Percentiles rank a stretch among this genome's conserved stretches.
Conservation (phyloP, 2,329 filamentous ascomycete genomes). For the Fusarium sp. region DNA sequence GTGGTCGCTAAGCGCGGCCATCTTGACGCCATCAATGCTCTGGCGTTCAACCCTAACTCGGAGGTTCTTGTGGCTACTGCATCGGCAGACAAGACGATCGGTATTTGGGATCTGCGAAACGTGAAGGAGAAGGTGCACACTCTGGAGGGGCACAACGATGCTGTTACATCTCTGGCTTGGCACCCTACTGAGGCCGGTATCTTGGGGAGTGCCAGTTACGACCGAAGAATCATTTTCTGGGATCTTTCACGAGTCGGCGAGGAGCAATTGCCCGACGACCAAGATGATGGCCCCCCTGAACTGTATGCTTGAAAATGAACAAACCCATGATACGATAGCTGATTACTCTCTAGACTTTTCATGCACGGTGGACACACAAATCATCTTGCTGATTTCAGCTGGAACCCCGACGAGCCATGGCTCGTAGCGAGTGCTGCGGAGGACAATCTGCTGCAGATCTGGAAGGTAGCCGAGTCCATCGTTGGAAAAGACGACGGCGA, state of each 20-base stretch:
- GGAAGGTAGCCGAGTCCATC: slow-evolving; percentile 85
- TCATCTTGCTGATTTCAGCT: slow-evolving; percentile 94
- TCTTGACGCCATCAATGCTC: slow-evolving; percentile 91
- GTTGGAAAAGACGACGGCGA: slow-evolving; percentile 80
- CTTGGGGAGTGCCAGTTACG: slow-evolving; percentile 90
- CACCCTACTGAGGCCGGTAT: slow-evolving; percentile 91
- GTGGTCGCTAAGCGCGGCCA: slow-evolving; percentile 79
- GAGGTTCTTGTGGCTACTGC: slow-evolving; percentile 92
- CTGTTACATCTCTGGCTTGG: slow-evolving; percentile 93
- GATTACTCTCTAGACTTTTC: slow-evolving; percentile 70
- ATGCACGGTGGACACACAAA: slow-evolving; percentile 99
- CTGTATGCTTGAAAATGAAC: slow-evolving; percentile 67
- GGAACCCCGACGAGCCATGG: slow-evolving; percentile 98
- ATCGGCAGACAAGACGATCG: slow-evolving; percentile 94
- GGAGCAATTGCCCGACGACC: slow-evolving; percentile 93
- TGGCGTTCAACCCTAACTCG: slow-evolving; percentile 92
- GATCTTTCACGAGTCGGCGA: slow-evolving; percentile 91
- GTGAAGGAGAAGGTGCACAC: slow-evolving; percentile 90
- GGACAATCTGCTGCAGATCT: slow-evolving; percentile 96
- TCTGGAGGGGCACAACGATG: slow-evolving; percentile 86
- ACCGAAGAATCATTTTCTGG: slow-evolving; percentile 95
- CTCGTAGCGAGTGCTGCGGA: slow-evolving; percentile 94
- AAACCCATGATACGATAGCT: slow-evolving; percentile 34
- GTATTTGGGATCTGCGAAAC: slow-evolving; percentile 93
- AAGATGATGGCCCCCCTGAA: slow-evolving; percentile 93